Base-by-base conservation (phyloP, 208 protist genomes). In the Herpetomonas tarakana region DNA sequence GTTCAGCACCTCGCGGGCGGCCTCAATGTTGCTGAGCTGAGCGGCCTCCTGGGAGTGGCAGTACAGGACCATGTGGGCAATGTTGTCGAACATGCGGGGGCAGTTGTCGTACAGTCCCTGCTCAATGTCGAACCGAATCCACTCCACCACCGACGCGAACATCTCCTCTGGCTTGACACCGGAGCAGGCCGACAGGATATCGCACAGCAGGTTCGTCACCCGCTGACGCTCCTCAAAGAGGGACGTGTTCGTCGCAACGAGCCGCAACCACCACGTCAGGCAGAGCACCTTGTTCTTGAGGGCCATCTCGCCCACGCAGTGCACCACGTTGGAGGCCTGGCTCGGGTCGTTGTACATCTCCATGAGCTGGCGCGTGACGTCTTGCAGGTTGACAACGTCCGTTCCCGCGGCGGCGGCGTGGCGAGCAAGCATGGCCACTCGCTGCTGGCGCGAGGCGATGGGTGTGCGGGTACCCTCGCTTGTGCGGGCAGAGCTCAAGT, bases 211-310 rank as follows among this genome's bases (percentile, higher is more conserved):
- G 21, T 74, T 45, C 19, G 74, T 65, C 21, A 94, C 71, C 41
- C 77, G 81, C 51, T 75, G 61, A 11, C 81, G 81, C 62, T 91
- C 81, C 1, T 68, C 69, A 44, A 82, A 86, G 52, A 67, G 81
- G 14, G 70, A 71, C 22, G 87, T 86, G 6, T 77, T 65, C 0
- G 81, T 91, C 1, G 74, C 35, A 16, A 74, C 79, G 38, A 81
- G 70, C 22, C 87, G 81, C 64, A 94, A 68, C 84, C 87, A 94
- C 81, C 83, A 90, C 22, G 87, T 94, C 24, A 94, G 68, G 58
- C 78, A 86, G 24, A 88, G 59, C 47, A 94, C 81, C 52, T 81
- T 79, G 69, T 85, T 85, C 59, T 75, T 76, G 28, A 88, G 61
- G 19, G 65, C 76, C 72, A 93, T 86, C 30, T 74, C 71, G 0